A percentile compares a stretch with the other conserved stretches of the same genome.
phyloP scores from a whole-genome alignment of 441 rosid genomes.

The Pelargonium cotyledonis region DNA sequence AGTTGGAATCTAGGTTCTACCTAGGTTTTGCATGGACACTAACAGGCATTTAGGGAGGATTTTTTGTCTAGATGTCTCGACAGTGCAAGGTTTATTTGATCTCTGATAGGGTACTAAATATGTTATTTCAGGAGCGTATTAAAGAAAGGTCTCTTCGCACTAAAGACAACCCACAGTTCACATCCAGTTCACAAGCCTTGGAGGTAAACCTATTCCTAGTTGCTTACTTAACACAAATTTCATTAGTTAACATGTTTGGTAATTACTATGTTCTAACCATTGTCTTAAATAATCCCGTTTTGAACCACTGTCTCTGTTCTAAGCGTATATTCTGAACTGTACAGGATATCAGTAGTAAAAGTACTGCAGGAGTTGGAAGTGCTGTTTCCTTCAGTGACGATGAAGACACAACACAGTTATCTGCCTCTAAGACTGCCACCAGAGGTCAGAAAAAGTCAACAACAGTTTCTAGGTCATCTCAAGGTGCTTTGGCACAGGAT shows the following conservation, averaged over 20 bases:
- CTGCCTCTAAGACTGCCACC: constrained; percentile 40
- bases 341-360: constrained; percentile 51
- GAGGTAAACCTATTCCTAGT: constrained; percentile 39
- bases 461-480: constrained; percentile 41
- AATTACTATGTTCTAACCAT: not conserved
- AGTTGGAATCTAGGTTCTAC: not conserved
- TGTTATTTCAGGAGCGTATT: constrained; percentile 61
- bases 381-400: constrained; percentile 85
- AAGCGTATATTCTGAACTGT: constrained; percentile 24
- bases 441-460: constrained; percentile 59
- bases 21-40: not conserved
- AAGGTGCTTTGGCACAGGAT: constrained; percentile 32
- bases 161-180: constrained; percentile 43
- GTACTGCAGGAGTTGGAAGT: constrained; percentile 42
- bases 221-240: not conserved
- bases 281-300: constrained; percentile 13
- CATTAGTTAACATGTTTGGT: not conserved
- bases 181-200: constrained; percentile 45
- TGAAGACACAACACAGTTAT: constrained; percentile 55
- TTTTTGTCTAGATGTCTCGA: not conserved
- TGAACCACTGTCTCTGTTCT: constrained; percentile 9
- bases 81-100: not conserved
- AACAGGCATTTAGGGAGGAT: not conserved
- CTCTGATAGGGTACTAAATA: constrained; percentile 5
- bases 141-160: constrained; percentile 65